Conservation (phyloP, 208 protist genomes). For the Lotmaria passim region DNA sequence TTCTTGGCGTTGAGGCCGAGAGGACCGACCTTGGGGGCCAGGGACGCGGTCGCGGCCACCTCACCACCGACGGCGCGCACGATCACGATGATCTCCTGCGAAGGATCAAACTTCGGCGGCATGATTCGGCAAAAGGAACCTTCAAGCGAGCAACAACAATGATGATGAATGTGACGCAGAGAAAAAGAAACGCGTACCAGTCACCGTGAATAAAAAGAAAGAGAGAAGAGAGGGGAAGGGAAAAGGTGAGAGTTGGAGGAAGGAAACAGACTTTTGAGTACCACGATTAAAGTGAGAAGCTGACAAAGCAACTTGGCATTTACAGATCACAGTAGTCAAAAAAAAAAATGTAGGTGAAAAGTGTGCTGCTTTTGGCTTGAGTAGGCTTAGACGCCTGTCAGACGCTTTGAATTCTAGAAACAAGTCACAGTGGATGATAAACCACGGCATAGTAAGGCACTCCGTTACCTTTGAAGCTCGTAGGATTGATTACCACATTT, state of each 20-base stretch:
- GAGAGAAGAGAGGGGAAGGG: slow-evolving; percentile 12
- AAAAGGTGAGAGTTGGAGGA: slow-evolving; percentile 18
- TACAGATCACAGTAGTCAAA: too few relatives aligned
- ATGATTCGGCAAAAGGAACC: slow-evolving; percentile 66
- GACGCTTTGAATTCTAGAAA: too few relatives aligned
- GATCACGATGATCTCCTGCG: slow-evolving; percentile 95
- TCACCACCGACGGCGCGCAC: slow-evolving; percentile 98
- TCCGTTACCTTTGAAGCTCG: too few relatives aligned
- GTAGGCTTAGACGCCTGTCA: too few relatives aligned
- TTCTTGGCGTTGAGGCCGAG: slow-evolving; percentile 99
- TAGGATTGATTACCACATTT: too few relatives aligned
- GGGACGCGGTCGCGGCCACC: slow-evolving; percentile 95
- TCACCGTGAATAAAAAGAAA: slow-evolving; percentile 13
- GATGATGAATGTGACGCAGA: slow-evolving; percentile 2
- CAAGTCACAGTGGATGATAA: too few relatives aligned
- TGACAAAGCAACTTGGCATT: too few relatives aligned
- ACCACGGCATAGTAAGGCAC: too few relatives aligned
- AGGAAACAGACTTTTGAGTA: not conserved
- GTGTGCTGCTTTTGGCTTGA: too few relatives aligned
- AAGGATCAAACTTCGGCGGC: slow-evolving; percentile 99
- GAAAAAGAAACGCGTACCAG: slow-evolving; percentile 5
- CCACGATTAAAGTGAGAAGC: too few relatives aligned
- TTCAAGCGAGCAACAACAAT: not conserved
- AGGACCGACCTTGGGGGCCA: slow-evolving; percentile 99
- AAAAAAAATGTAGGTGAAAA: too few relatives aligned